These are phyloP conservation scores for Blastocystis sp. DNA, from an alignment of 352 stramenopile species.

Conservation along the genomic window DNA sequence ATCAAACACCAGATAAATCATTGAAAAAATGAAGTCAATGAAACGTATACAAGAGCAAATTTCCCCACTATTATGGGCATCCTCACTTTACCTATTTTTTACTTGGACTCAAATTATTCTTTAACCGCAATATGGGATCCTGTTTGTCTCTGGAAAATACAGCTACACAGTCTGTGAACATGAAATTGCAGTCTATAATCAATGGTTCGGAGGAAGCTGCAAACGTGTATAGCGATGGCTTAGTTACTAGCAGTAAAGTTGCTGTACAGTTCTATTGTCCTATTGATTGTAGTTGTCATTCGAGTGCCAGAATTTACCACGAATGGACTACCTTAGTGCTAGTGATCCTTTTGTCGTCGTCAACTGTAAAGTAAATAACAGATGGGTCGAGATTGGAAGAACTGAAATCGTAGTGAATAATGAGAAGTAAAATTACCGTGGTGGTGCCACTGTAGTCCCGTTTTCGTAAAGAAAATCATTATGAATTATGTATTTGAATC, in stretches of 20 bases:
- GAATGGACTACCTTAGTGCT: slow-evolving; percentile 77
- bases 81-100: neutral
- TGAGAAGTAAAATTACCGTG: neutral
- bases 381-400: slow-evolving; percentile 68
- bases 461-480: slow-evolving; percentile 74
- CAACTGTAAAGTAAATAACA: slow-evolving; percentile 55
- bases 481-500: slow-evolving; percentile 77
- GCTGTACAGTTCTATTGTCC: neutral
- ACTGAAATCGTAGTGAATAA: slow-evolving; percentile 74
- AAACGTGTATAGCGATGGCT: neutral
- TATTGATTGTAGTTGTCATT: slow-evolving; percentile 73
- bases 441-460: slow-evolving; percentile 68
- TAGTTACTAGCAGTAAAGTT: neutral
- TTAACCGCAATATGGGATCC: neutral
- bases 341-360: slow-evolving; percentile 76
- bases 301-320: slow-evolving; percentile 72
- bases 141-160: neutral
- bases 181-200: neutral
- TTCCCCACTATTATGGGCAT: no score
- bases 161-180: neutral
- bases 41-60: no score
- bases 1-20: no score
- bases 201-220: slow-evolving; percentile 13
- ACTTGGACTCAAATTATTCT: neutral
- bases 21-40: no score